Conservation (phyloP, 345 rosid species). For the Zanthoxylum bungeanum region DNA sequence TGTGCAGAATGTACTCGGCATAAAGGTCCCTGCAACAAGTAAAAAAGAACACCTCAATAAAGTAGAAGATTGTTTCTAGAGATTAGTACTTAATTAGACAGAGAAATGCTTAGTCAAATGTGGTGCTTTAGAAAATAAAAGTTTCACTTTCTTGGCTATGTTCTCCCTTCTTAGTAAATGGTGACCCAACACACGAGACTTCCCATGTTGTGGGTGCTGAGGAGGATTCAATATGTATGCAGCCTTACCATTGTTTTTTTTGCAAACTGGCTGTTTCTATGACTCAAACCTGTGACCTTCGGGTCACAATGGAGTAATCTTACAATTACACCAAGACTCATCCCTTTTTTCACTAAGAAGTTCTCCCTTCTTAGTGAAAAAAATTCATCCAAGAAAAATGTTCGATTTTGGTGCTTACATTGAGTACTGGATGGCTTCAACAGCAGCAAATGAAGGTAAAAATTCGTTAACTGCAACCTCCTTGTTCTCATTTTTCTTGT, state of each 20-base stretch:
- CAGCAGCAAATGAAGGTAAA: slow-evolving; percentile 60
- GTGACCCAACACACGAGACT: no score
- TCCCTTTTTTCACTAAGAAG: no score
- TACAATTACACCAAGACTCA: no score
- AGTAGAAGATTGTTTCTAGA: background rate
- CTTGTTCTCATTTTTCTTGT: slow-evolving; percentile 97
- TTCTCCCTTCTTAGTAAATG: background rate
- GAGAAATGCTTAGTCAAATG: background rate
- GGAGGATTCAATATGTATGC: no score
- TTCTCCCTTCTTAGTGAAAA: background rate
- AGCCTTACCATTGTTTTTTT: no score
- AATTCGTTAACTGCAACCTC: slow-evolving; percentile 93
- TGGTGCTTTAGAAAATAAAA: background rate
- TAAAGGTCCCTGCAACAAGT: slow-evolving; percentile 74
- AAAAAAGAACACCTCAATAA: slow-evolving; percentile 18
- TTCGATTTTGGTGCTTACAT: slow-evolving; percentile 45
- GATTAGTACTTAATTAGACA: background rate
- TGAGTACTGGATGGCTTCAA: slow-evolving; percentile 82
- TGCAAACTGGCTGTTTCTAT: no score
- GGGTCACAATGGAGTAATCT: no score
- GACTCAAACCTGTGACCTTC: no score
- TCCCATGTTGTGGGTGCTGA: no score
- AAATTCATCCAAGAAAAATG: background rate
- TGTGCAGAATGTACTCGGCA: slow-evolving; percentile 72
- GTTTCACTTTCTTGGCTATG: background rate